Conservation (phyloP, 371 early-diverging fungal species). For the Syncephalastrum sp. region DNA sequence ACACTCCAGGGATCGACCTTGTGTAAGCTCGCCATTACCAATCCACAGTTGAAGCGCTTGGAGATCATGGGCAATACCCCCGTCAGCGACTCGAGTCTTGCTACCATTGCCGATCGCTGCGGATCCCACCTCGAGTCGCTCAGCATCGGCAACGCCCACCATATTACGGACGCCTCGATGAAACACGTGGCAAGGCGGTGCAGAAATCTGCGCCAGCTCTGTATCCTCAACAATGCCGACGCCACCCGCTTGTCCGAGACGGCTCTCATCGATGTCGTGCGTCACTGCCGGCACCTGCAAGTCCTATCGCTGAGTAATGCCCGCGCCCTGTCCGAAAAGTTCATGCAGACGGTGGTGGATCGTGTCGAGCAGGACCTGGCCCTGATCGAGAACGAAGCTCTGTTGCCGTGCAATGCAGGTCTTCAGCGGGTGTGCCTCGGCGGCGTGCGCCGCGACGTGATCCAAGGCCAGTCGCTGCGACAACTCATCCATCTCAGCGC, state of each 20-base stretch:
- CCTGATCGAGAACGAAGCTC: slow-evolving; percentile 7
- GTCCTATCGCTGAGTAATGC: slow-evolving; percentile 44
- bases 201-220: slow-evolving; percentile 26
- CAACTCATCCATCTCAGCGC: slow-evolving; percentile 35
- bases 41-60: slow-evolving; percentile 36
- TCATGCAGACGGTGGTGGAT: slow-evolving; percentile 32
- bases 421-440: slow-evolving; percentile 41
- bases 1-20: slow-evolving; percentile 45
- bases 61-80: slow-evolving; percentile 45
- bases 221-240: slow-evolving; percentile 40
- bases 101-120: slow-evolving; percentile 37
- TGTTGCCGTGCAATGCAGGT: slow-evolving; percentile 8
- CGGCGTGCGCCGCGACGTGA: slow-evolving; percentile 29
- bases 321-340: slow-evolving; percentile 29
- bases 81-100: slow-evolving; percentile 37
- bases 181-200: slow-evolving; percentile 31
- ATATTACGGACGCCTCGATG: slow-evolving; percentile 38
- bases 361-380: slow-evolving; percentile 33
- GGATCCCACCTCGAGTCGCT: slow-evolving; percentile 32
- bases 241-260: slow-evolving; percentile 33
- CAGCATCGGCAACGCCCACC: slow-evolving; percentile 40
- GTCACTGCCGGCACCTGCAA: slow-evolving; percentile 25
- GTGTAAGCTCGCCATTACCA: slow-evolving; percentile 43
- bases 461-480: slow-evolving; percentile 21
- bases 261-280: slow-evolving; percentile 32